Base-by-base conservation (phyloP, 306 rosid genomes). In the Ceratonia siliqua region DNA sequence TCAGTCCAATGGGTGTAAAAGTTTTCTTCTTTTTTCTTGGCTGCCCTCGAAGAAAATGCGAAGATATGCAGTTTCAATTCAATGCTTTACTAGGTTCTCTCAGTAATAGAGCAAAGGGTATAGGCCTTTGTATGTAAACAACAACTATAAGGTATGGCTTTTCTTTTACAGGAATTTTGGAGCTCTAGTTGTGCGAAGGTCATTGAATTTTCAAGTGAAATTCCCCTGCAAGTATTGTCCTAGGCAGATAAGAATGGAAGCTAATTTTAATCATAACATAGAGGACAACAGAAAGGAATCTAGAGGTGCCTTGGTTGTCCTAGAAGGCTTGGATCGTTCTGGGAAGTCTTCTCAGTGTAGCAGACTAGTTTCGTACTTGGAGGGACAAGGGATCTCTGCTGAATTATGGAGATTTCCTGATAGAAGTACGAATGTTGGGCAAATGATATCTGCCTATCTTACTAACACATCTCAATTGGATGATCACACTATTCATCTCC, bases 301-400 rank as follows among this genome's bases (percentile, higher is more conserved):
- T 38, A 81, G 90, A 70, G 90, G 90, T 43, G 92, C 96, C 15
- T 81, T 94, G 79, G 75, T 94, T 77, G 99, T 94, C 69, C 78
- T 94, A 13, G 97, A 91, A 92, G 98, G 98, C 65, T 85, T 94
- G 83, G 98, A 91, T 77, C 96, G 93, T 50, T 88, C 95, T 45
- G 97, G 97, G 53, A 94, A 94, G 84, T 85, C 91, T 6, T 88
- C 95, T 11, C 97, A 92, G 75, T 82, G 90, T 62, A 64, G 85
- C 73, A 82, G 86, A 80, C 73, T 94, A 72, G 91, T 85, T 21
- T 76, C 83, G 39, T 78, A 84, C 79, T 84, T 94, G 82, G 89
- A 94, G 78, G 90, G 85, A 70, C 68, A 79, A 63, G 96, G 96
- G 56, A 72, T 83, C 68, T 69, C 89, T 20, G 86, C 91, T 63